phyloP scores from a whole-genome alignment of 2,329 filamentous ascomycete genomes.

The Sporothrix pallida region DNA sequence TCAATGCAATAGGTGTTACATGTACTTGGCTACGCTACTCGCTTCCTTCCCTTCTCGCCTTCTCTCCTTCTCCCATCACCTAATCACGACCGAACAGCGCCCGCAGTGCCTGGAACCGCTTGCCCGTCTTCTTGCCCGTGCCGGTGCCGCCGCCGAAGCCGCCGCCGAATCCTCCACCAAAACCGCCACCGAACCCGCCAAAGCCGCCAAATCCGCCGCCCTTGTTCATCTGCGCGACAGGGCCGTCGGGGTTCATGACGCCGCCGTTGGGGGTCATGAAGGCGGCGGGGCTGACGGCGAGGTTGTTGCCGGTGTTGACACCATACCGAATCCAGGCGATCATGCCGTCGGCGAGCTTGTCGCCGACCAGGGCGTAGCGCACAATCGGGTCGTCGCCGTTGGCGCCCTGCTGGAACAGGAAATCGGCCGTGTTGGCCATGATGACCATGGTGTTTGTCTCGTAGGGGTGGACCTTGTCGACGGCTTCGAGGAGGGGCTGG shows the following conservation, averaged over 20 bases:
- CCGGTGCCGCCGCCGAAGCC: constrained; percentile 10
- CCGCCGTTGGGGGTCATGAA: constrained; percentile 35
- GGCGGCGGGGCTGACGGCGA: constrained; percentile 36
- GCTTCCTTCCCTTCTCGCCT: too few relatives aligned
- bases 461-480: constrained; percentile 56
- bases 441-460: constrained; percentile 48
- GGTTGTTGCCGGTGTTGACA: constrained; percentile 46
- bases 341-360: constrained; percentile 57
- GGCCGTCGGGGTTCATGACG: constrained; percentile 37
- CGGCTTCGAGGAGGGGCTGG: constrained; percentile 56
- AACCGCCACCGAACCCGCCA: constrained; percentile 25
- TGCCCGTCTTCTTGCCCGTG: constrained; percentile 16
- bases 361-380: constrained; percentile 62
- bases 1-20: not conserved
- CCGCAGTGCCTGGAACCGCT: constrained; percentile 15
- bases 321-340: constrained; percentile 61
- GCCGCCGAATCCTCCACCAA: not conserved
- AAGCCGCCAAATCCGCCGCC: constrained; percentile 28
- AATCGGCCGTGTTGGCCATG: constrained; percentile 60
- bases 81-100: not conserved
- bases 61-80: not conserved
- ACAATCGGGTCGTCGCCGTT: constrained; percentile 62
- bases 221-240: constrained; percentile 31
- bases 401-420: constrained; percentile 53
- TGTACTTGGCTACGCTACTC: too few relatives aligned